Conservation (phyloP, 75 land plant species). For the Selaginella tamariscina region DNA sequence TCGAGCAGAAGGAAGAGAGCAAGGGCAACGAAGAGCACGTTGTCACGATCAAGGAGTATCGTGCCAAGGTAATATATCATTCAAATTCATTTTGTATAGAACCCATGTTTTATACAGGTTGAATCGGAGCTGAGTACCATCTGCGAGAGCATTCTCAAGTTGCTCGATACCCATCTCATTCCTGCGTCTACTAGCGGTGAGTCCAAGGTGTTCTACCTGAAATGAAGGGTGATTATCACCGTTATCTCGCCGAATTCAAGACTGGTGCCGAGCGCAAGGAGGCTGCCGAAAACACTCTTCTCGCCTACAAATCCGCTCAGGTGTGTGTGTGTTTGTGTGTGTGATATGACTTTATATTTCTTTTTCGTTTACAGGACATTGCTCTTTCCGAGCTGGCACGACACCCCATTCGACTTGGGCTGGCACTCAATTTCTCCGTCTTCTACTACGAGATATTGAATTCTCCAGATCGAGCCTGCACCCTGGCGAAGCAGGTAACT, state of each 20-base stretch:
- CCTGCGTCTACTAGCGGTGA: conserved; percentile 40
- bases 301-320: conserved; percentile 11
- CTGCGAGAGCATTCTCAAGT: conserved; percentile 43
- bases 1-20: conserved; percentile 61
- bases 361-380: conserved; percentile 23
- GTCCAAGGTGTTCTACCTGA: conserved; percentile 52
- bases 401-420: conserved; percentile 41
- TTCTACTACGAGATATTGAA: conserved; percentile 46
- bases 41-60: conserved; percentile 32
- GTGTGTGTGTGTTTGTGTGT: too few relatives aligned
- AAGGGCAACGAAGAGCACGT: conserved; percentile 55
- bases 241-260: conserved; percentile 11
- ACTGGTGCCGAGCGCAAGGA: neutral
- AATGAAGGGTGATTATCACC: conserved; percentile 41
- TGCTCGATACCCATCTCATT: conserved; percentile 37
- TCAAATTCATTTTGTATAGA: too few relatives aligned
- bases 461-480: conserved; percentile 38
- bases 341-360: too few relatives aligned
- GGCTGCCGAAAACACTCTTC: conserved; percentile 1
- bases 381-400: conserved; percentile 34
- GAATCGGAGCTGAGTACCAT: conserved; percentile 42
- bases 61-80: conserved; percentile 48
- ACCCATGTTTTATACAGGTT: too few relatives aligned
- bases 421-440: conserved; percentile 14
- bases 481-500: conserved; percentile 44